A percentile compares a stretch with the other conserved stretches of the same genome.
Conservation (phyloP, 805 yeast genomes). For the Candida rishiriensis region DNA sequence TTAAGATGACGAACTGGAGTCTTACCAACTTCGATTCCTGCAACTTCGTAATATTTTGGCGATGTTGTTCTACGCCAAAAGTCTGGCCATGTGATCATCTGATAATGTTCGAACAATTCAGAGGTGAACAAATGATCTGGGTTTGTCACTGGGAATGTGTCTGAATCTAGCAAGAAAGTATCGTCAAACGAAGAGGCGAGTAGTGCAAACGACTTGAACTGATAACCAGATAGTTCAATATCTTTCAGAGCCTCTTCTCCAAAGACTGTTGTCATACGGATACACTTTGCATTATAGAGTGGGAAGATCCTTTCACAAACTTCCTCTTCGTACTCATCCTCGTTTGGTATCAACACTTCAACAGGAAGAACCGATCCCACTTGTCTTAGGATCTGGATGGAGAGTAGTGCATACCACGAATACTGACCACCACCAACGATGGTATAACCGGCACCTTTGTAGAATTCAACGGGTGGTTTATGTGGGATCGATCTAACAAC, state of each 20-base stretch:
- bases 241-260: constrained; percentile 21
- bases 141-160: constrained; percentile 63
- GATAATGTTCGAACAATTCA: constrained; percentile 49
- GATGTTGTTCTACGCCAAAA: constrained; percentile 83
- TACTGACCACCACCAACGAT: constrained; percentile 36
- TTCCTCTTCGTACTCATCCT: constrained; percentile 30
- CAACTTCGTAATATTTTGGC: constrained; percentile 67
- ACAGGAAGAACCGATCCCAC: constrained; percentile 36
- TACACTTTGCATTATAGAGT: constrained; percentile 34
- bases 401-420: constrained; percentile 31
- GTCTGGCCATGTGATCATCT: constrained; percentile 75
- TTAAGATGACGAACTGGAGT: constrained; percentile 19
- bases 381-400: constrained; percentile 34
- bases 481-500: constrained; percentile 44
- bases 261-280: constrained; percentile 31
- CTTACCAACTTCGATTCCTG: constrained; percentile 45
- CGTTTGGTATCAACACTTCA: constrained; percentile 34
- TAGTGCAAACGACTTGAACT: constrained; percentile 38
- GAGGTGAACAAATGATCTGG: constrained; percentile 57
- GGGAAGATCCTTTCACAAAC: constrained; percentile 37
- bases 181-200: constrained; percentile 70
- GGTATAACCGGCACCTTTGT: constrained; percentile 22
- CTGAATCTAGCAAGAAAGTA: constrained; percentile 70
- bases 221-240: constrained; percentile 22
- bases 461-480: constrained; percentile 21